Evolutionary conservation across 768 basidiomycete genomes (phyloP).

Genomic region (Tulasnella sp.): DNA sequence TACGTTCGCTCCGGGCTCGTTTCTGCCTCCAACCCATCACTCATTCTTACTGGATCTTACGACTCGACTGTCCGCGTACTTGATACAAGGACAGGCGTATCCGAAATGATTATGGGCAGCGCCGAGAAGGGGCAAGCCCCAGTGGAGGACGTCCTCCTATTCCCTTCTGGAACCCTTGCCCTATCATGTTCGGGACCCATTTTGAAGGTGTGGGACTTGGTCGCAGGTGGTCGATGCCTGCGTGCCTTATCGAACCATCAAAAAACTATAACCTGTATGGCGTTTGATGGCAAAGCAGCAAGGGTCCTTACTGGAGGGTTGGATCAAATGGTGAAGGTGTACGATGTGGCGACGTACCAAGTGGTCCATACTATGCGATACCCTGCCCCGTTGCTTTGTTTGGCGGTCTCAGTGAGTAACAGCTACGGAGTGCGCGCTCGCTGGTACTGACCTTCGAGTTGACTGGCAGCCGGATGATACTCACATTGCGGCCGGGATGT

Average conservation of each 20-base stretch:
- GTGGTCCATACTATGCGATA: slow-evolving; percentile 99
- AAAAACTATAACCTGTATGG: slow-evolving; percentile 85
- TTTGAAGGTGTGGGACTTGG: slow-evolving; percentile 87
- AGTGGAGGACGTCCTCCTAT: slow-evolving; percentile 87
- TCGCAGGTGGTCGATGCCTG: slow-evolving; percentile 79
- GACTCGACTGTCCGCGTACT: slow-evolving; percentile 83
- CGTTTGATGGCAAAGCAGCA: slow-evolving; percentile 64
- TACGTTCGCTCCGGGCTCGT: slow-evolving; percentile 92
- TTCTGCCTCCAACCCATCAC: slow-evolving; percentile 66
- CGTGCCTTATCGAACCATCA: slow-evolving; percentile 94
- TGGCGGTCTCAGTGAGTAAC: slow-evolving; percentile 75
- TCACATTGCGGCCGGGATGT: slow-evolving; percentile 94
- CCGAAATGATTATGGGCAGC: slow-evolving; percentile 69
- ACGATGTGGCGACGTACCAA: slow-evolving; percentile 86
- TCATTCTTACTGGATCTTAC: slow-evolving; percentile 89
- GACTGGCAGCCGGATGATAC: slow-evolving; percentile 80
- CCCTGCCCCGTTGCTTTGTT: slow-evolving; percentile 78
- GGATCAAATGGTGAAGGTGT: slow-evolving; percentile 98
- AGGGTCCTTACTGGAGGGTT: slow-evolving; percentile 81
- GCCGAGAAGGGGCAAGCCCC: slow-evolving; percentile 34
- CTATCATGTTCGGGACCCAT: slow-evolving; percentile 87
- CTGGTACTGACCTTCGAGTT: background rate
- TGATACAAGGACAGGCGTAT: slow-evolving; percentile 72
- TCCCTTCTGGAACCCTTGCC: slow-evolving; percentile 77
- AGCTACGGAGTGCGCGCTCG: background rate